Conservation (phyloP, 768 basidiomycete species). For the Trametopsis cervina region DNA sequence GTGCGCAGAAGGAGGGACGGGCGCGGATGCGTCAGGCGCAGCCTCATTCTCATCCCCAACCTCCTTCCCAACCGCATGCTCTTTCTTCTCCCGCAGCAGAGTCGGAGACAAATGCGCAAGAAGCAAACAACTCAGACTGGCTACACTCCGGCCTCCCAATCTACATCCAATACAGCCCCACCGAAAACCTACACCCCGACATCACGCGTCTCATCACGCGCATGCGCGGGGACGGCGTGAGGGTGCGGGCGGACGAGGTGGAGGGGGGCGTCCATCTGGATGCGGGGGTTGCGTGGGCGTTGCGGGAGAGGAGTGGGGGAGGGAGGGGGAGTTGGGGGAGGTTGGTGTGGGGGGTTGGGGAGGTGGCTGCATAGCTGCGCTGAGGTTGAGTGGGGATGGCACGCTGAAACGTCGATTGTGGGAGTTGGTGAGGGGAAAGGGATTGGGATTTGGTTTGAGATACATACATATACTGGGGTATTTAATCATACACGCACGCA, state of each 20-base stretch:
- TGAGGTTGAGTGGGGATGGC: too few relatives aligned
- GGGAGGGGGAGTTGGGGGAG: slow-evolving; percentile 3
- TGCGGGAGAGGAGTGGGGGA: slow-evolving; percentile 3
- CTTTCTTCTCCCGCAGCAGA: too few relatives aligned
- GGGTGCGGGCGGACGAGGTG: slow-evolving; percentile 5
- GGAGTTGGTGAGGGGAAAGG: too few relatives aligned
- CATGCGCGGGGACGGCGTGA: slow-evolving; percentile 13
- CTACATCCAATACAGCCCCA: slow-evolving; percentile 8
- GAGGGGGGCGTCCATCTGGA: slow-evolving; percentile 11
- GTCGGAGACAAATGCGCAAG: not conserved
- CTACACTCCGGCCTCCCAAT: not conserved
- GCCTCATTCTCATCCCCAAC: too few relatives aligned
- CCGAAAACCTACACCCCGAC: slow-evolving; percentile 8
- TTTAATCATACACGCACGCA: too few relatives aligned
- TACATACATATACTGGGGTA: too few relatives aligned
- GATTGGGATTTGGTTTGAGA: too few relatives aligned
- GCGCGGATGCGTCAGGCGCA: too few relatives aligned
- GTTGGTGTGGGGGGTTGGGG: slow-evolving; percentile 4
- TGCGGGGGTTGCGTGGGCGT: slow-evolving; percentile 10
- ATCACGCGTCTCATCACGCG: slow-evolving; percentile 2
- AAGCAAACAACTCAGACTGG: too few relatives aligned
- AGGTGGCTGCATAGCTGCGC: not conserved
- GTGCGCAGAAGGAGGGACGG: not conserved
- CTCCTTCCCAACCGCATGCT: too few relatives aligned
- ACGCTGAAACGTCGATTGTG: too few relatives aligned